Evolutionary conservation across 129 eudicot genomes (phyloP), one percentile per base, ranked within the genome.

Genomic region (Centaurea solstitialis): DNA sequence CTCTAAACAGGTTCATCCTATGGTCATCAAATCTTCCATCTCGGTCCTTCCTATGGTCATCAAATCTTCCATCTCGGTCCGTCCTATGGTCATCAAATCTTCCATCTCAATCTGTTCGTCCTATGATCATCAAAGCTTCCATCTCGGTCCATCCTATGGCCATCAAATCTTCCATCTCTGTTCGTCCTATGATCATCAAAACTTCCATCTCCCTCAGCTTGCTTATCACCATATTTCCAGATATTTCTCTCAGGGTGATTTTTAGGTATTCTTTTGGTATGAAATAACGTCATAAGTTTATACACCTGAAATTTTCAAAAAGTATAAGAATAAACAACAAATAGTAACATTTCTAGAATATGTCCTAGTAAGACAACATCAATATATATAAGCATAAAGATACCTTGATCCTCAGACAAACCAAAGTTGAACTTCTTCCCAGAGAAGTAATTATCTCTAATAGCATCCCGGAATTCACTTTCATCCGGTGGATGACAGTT

Each of bases 361-460:
- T 33, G 26, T 76, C 64, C 23, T 12, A 17, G 71, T 17, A 22
- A 11, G 50, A 76, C 7, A 82, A 35, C 7, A 75, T 68, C 10
- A 69, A 38, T 24, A 59, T 24, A 59, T 39, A 4, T 57, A 30
- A 18, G 59, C 20, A 77, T 15, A 28, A 50, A 43, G 77, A 75
- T 59, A 21, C 68, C 40, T 30, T 45, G 50, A 61, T 61, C 33
- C 72, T 61, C 35, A 3, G 57, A 59, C 57, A 76, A 39, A 39
- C 26, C 50, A 53, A 71, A 71, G 13, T 80, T 69, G 85, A 93
- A 93, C 71, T 88, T 91, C 38, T 79, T 84, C 12, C 76, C 45
- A 5, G 95, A 80, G 82, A 28, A 90, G 87, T 91, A 94, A 30
- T 94, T 94, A 61, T 94, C 93, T 71, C 43, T 83, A 47, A 94